A percentile compares a stretch with the other conserved stretches of the same genome.
Evolutionary conservation across 2,329 filamentous ascomycete species (phyloP).

Genomic region (Aurifilum marmelostoma): DNA sequence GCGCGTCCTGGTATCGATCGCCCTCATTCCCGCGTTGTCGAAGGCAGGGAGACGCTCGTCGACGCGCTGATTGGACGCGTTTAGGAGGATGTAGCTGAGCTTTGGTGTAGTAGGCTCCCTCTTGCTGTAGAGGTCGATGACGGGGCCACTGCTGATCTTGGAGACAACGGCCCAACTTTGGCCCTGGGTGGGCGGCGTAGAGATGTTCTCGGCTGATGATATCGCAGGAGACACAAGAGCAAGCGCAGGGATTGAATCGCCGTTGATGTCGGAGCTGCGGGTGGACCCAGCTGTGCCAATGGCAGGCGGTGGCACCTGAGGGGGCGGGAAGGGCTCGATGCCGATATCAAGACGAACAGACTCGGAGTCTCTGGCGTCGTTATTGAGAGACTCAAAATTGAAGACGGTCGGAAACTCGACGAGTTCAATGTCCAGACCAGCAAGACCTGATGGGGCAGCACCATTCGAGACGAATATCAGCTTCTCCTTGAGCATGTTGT

Average conservation of each 20-base stretch:
- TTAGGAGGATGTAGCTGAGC: constrained; percentile 25
- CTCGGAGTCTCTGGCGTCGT: not conserved
- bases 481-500: constrained; percentile 34
- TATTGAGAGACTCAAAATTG: constrained; percentile 35
- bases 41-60: constrained; percentile 24
- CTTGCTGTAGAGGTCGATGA: constrained; percentile 28
- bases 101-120: constrained; percentile 14
- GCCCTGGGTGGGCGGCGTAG: not conserved
- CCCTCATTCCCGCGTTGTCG: constrained; percentile 16
- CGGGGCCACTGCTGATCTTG: constrained; percentile 22
- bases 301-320: not conserved
- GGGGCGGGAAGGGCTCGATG: constrained; percentile 25
- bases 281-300: not conserved
- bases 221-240: not conserved
- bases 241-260: not conserved
- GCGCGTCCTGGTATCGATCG: constrained; percentile 23
- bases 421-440: constrained; percentile 36
- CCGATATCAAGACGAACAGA: constrained; percentile 15
- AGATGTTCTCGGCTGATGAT: not conserved
- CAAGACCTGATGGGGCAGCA: constrained; percentile 38
- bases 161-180: constrained; percentile 24
- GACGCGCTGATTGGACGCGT: constrained; percentile 26
- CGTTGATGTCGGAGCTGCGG: not conserved
- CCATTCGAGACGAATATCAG: constrained; percentile 40
- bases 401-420: constrained; percentile 38